Percentiles rank a stretch among this genome's conserved stretches.
phyloP scores from a whole-genome alignment of 495 filamentous ascomycete genomes.

The Penicillium atrosanguineum region DNA sequence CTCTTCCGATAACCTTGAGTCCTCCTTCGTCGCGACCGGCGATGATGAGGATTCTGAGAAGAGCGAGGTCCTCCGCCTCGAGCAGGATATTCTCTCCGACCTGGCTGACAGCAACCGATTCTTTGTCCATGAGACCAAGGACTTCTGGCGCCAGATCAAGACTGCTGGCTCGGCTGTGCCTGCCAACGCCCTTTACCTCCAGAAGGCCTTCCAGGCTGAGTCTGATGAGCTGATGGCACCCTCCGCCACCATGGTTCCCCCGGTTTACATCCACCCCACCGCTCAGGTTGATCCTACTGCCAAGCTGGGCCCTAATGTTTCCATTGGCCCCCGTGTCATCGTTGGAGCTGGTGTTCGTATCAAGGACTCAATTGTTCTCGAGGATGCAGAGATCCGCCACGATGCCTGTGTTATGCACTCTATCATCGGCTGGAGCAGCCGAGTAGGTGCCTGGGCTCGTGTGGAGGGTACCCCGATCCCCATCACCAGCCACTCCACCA shows the following conservation, averaged over 20 bases:
- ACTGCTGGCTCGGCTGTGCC: slow-evolving; percentile 96
- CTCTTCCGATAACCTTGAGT: slow-evolving; percentile 88
- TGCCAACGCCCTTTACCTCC: slow-evolving; percentile 94
- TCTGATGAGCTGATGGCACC: slow-evolving; percentile 80
- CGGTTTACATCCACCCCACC: slow-evolving; percentile 97
- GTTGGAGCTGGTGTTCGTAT: slow-evolving; percentile 88
- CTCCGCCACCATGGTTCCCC: slow-evolving; percentile 85
- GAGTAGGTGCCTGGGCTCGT: slow-evolving; percentile 93
- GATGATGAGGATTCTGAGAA: slow-evolving; percentile 73
- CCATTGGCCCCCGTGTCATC: slow-evolving; percentile 79
- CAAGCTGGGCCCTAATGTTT: slow-evolving; percentile 96
- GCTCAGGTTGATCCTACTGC: slow-evolving; percentile 90
- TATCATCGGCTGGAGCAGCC: slow-evolving; percentile 96
- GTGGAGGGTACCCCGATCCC: slow-evolving; percentile 95
- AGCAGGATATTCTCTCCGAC: slow-evolving; percentile 96
- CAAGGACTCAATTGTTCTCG: slow-evolving; percentile 94
- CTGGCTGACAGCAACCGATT: slow-evolving; percentile 97
- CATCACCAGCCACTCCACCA: slow-evolving; percentile 85
- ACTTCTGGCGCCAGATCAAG: slow-evolving; percentile 99
- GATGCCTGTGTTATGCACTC: slow-evolving; percentile 95
- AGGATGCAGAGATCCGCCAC: slow-evolving; percentile 94
- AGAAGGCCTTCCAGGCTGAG: slow-evolving; percentile 84
- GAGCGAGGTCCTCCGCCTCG: slow-evolving; percentile 88
- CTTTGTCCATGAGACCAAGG: slow-evolving; percentile 97
- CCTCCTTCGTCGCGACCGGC: slow-evolving; percentile 64